Base-by-base conservation (phyloP, 116 monocot species). In the Cymodocea nodosa region DNA sequence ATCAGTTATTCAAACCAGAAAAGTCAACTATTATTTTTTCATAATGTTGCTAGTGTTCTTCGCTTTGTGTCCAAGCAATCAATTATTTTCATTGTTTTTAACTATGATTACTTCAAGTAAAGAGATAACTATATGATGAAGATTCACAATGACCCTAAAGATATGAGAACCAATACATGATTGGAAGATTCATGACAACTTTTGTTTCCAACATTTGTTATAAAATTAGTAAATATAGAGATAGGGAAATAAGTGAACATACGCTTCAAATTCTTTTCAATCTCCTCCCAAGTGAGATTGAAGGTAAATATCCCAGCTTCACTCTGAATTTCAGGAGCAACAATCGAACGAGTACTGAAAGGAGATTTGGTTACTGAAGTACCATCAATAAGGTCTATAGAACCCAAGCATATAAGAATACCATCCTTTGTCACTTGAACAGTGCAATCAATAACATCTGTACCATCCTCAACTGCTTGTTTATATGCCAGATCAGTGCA, bases 401-500 rank as follows among this genome's bases (percentile, higher is more conserved):
- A 87, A 66, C 79, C 81, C 80, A 97, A 82, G 85, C 97, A 97
- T 74, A 97, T 48, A 23, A 77, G 81, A 50, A 69, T 44, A 48
- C 78, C 73, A 77, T 97, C 97, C 56, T 65, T 60, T 22, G 97
- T 90, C 57, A 97, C 83, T 82, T 88, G 91, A 60, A 97, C 82
- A 51, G 76, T 51, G 58, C 97, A 97, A 25, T 97, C 90, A 67
- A 97, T 91, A 62, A 82, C 60, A 81, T 91, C 83, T 50, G 91
- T 85, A 48, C 83, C 83, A 63, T 88, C 97, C 19, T 62, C 60
- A 58, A 88, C 75, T 51, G 97, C 97, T 69, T 88, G 72, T 23
- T 80, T 50, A 69, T 97, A 97, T 58, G 90, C 85, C 71, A 87
- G 65, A 78, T 97, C 91, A 22, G 97, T 97, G 70, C 91, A 90